Evolutionary conservation across 345 rosid species (phyloP).

Genomic region (Eucalyptus sideroxylon): DNA sequence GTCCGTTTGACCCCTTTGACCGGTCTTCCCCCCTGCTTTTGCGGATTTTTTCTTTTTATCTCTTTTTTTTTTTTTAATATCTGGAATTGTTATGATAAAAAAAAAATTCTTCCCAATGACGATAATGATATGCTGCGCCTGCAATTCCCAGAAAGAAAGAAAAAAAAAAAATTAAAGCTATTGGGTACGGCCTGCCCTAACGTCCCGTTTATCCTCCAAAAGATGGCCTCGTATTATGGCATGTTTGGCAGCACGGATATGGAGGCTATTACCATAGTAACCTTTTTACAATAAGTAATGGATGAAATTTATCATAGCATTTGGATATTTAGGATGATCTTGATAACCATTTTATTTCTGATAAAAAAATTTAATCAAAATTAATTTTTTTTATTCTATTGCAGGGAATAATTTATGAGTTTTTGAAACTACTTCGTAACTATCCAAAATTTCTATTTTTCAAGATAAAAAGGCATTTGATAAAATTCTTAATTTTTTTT

Average conservation of each 20-base stretch:
- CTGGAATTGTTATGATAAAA: background rate
- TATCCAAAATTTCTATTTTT: no score
- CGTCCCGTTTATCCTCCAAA: background rate
- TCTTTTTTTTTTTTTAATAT: background rate
- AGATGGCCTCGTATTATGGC: background rate
- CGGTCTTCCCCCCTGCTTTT: background rate
- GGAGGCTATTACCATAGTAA: background rate
- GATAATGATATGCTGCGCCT: background rate
- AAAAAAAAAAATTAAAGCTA: background rate
- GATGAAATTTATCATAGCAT: accelerated
- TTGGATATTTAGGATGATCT: background rate
- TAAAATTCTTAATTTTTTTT: no score
- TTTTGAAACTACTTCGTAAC: no score
- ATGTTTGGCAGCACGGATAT: background rate
- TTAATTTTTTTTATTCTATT: no score
- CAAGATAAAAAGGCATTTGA: accelerated
- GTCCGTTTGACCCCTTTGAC: background rate
- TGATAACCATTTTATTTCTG: no score
- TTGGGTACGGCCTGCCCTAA: background rate
- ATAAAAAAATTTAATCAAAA: no score
- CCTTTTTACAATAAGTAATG: background rate
- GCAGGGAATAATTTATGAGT: accelerated
- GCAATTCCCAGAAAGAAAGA: background rate
- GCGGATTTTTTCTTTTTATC: background rate
- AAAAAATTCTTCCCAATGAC: background rate